Evolutionary conservation across 495 filamentous ascomycete genomes (phyloP), one percentile per base, ranked within the genome.

Genomic region (Neurospora sp.): DNA sequence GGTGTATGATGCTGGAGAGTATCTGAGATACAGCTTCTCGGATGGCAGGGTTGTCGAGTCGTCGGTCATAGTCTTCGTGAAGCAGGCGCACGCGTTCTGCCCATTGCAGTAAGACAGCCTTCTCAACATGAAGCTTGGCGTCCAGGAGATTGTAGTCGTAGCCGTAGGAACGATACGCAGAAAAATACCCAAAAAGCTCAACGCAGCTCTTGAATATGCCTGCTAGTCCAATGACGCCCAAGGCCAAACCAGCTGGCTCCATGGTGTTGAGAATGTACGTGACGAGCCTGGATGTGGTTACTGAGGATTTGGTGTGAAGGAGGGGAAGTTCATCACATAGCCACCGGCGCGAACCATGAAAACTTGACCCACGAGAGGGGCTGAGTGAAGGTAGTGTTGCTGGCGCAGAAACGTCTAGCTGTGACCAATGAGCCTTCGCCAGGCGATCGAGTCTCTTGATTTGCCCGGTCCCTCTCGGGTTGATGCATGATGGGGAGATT

Each of bases 61-160:
- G 44, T 65, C 17, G 31, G 8, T 65, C 70, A 40, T 68, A 68
- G 44, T 68, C 44, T 9, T 35, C 14, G 0, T 17, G 14, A 16
- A 68, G 70, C 10, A 71, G 70, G 3, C 22, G 35, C 42, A 71
- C 44, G 17, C 20, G 38, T 7, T 71, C 44, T 16, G 70, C 70
- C 70, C 70, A 71, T 39, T 71, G 70, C 8, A 71, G 44, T 1
- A 71, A 37, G 17, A 40, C 31, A 2, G 40, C 31, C 27, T 71
- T 71, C 70, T 71, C 70, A 27, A 71, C 5, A 41, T 71, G 42
- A 53, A 68, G 44, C 44, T 71, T 71, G 7, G 70, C 16, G 27
- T 68, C 42, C 6, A 68, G 17, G 14, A 40, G 8, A n/a, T 4
- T n/a, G 42, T 35, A 71, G 38, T 71, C 70, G 44, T 37, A 31